A percentile compares a stretch with the other conserved stretches of the same genome.
Evolutionary conservation across 2,329 filamentous ascomycete genomes (phyloP).

Genomic region (Stagonosporopsis vannaccii): DNA sequence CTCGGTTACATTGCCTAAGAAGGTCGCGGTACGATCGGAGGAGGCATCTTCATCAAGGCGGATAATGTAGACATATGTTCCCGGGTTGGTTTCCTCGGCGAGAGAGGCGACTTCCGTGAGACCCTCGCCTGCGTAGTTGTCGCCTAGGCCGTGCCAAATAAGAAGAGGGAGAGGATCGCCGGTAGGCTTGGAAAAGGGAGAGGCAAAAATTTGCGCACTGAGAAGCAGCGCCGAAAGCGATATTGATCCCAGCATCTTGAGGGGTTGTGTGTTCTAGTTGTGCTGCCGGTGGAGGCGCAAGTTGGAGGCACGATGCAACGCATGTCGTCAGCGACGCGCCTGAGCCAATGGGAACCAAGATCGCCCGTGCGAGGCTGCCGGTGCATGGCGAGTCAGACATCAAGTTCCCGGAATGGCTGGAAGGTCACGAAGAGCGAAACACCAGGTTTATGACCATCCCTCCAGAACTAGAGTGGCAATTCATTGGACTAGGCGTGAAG

Average conservation of each 20-base stretch:
- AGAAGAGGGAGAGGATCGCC: slow-evolving; percentile 74
- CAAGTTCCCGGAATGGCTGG: neutral
- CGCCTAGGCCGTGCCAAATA: slow-evolving; percentile 90
- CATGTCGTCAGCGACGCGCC: slow-evolving; percentile 29
- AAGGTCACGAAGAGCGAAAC: neutral
- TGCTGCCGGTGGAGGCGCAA: slow-evolving; percentile 14
- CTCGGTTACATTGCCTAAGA: slow-evolving; percentile 85
- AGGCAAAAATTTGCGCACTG: slow-evolving; percentile 1
- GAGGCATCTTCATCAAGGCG: slow-evolving; percentile 70
- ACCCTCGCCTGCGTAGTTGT: slow-evolving; percentile 78
- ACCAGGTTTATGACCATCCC: neutral
- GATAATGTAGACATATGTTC: slow-evolving; percentile 84
- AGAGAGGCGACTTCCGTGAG: slow-evolving; percentile 75
- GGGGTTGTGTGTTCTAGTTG: slow-evolving; percentile 13
- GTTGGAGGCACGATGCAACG: slow-evolving; percentile 19
- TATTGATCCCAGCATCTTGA: slow-evolving; percentile 31
- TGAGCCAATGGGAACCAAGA: slow-evolving; percentile 8
- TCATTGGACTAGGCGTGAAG: neutral
- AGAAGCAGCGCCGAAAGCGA: slow-evolving; percentile 30
- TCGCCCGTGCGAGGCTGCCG: neutral
- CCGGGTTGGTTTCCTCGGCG: slow-evolving; percentile 75
- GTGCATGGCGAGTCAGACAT: neutral
- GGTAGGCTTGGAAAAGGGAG: slow-evolving; percentile 21
- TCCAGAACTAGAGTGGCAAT: neutral
- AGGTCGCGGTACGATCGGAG: slow-evolving; percentile 81